Conservation (phyloP, 2,329 filamentous ascomycete species). For the Exophiala viscosa region DNA sequence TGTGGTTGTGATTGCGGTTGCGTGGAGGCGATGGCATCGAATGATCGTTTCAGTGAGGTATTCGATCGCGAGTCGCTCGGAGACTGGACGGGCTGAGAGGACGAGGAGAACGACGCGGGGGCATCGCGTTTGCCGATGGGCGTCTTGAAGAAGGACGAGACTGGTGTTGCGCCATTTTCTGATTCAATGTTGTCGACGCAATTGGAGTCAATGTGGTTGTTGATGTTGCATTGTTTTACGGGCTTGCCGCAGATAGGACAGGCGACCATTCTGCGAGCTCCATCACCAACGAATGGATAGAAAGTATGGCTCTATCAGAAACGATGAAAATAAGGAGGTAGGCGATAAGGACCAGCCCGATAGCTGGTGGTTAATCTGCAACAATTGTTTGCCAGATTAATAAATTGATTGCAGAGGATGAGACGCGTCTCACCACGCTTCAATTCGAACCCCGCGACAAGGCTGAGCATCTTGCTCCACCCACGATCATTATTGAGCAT, state of each 20-base stretch:
- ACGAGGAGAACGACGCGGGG: conserved; percentile 27
- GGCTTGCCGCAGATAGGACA: conserved; percentile 78
- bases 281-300: conserved; percentile 4
- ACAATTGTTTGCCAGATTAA: too few species aligned
- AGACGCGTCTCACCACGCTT: background rate
- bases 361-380: too few species aligned
- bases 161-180: conserved; percentile 40
- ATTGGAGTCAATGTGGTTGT: conserved; percentile 81
- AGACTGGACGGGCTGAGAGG: conserved; percentile 26
- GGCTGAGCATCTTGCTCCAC: conserved; percentile 2
- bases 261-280: conserved; percentile 51
- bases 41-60: conserved; percentile 33
- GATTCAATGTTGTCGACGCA: conserved; percentile 62
- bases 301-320: too few species aligned
- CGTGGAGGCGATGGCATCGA: conserved; percentile 23
- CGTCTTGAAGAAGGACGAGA: conserved; percentile 55
- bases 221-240: conserved; percentile 73
- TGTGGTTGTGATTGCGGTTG: background rate
- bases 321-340: background rate
- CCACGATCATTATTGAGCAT: too few species aligned
- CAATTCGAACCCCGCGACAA: conserved; percentile 1
- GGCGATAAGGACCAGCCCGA: too few species aligned
- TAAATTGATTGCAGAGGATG: background rate
- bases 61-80: conserved; percentile 14
- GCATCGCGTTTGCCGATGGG: conserved; percentile 41